Conservation (phyloP, 768 basidiomycete species). For the Baorangia bicolor region DNA sequence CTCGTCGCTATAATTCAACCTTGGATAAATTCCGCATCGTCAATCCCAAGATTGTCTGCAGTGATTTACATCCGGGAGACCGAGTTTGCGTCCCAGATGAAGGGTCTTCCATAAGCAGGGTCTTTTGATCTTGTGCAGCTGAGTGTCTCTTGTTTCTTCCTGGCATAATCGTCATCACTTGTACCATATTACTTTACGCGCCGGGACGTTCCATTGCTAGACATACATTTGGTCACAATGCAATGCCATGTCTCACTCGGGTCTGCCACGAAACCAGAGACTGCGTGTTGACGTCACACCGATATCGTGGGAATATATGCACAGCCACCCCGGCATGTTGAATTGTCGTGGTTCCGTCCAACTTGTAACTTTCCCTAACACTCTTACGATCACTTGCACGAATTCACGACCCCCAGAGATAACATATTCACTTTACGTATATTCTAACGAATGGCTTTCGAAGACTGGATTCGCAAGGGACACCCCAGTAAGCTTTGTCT, state of each 20-base stretch:
- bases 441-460: constrained; percentile 34
- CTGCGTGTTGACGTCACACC: constrained; percentile 23
- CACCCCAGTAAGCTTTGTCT: constrained; percentile 48
- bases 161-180: constrained; percentile 15
- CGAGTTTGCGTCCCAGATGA: constrained; percentile 57
- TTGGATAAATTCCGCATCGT: constrained; percentile 51
- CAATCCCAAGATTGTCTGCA: constrained; percentile 56
- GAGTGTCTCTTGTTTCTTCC: background rate
- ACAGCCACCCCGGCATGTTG: constrained; percentile 27
- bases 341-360: constrained; percentile 17
- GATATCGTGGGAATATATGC: constrained; percentile 11
- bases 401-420: constrained; percentile 26
- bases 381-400: constrained; percentile 25
- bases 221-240: background rate
- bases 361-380: background rate
- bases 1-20: constrained; percentile 45
- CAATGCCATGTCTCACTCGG: background rate
- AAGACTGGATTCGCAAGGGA: constrained; percentile 47
- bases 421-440: constrained; percentile 11
- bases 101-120: constrained; percentile 33
- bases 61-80: constrained; percentile 57
- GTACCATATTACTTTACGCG: constrained; percentile 18
- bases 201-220: constrained; percentile 2
- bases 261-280: no score
- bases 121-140: constrained; percentile 18